Evolutionary conservation across 306 rosid species (phyloP).

Genomic region (Abrus precatorius): DNA sequence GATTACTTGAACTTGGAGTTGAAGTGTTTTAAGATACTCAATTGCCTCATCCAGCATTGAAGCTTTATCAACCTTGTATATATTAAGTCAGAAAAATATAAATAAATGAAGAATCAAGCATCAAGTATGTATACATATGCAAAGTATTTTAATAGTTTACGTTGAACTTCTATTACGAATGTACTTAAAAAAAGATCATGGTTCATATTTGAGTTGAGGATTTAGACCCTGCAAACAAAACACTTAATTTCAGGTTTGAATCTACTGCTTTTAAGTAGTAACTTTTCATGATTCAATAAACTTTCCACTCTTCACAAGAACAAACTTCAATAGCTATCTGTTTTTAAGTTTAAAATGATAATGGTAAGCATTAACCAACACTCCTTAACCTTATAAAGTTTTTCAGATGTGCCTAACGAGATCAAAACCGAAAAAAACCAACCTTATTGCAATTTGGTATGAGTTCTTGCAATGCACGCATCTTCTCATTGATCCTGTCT

Average conservation of each 20-base stretch:
- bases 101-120: conserved; percentile 44
- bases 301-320: conserved; percentile 37
- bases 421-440: conserved; percentile 13
- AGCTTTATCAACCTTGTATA: conserved; percentile 92
- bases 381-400: conserved; percentile 31
- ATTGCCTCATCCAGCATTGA: conserved; percentile 99
- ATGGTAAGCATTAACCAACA: conserved; percentile 27
- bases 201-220: conserved; percentile 34
- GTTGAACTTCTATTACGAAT: conserved; percentile 15
- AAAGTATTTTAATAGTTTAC: conserved; percentile 12
- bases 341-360: conserved; percentile 28
- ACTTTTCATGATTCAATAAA: conserved; percentile 20
- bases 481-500: conserved; percentile 97
- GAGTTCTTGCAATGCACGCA: conserved; percentile 98
- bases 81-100: conserved; percentile 49
- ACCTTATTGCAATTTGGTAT: conserved; percentile 99
- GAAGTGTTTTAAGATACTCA: conserved; percentile 96
- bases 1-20: conserved; percentile 93
- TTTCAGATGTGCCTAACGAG: conserved; percentile 33
- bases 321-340: conserved; percentile 30
- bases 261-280: background rate
- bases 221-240: conserved; percentile 34
- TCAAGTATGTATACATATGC: background rate
- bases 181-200: conserved; percentile 23
- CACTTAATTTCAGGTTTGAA: conserved; percentile 42